Base-by-base conservation (phyloP, 1,284 basidiomycete species). In the Trametes pubescens region DNA sequence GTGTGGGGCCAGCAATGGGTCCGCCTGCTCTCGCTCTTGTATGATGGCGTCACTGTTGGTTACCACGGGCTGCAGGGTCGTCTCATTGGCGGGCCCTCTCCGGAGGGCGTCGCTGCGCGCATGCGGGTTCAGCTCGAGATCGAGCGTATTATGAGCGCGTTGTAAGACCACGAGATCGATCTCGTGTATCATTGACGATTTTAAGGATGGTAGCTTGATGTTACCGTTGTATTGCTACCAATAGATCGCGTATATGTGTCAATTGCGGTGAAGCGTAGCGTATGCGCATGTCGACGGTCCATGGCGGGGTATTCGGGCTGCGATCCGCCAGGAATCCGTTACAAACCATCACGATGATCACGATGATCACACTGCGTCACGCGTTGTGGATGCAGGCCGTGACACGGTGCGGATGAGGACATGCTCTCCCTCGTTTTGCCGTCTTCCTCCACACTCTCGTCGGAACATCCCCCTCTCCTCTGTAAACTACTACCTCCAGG, bases 1-100 rank as follows among this genome's bases (percentile, higher is more conserved):
- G 77, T 90, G 6, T 96, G 88, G 84, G 93, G 94, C 2, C 78
- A 79, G 48, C 95, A 97, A 77, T 92, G 92, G 81, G 77, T 86
- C 61, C 96, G 96, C 74, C 75, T 95, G 51, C 81, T 95, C 43
- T 83, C 79, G 34, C 78, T 90, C 2, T 77, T 95, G 13, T 87
- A 90, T 68, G 82, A 87, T 56, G 87, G 87, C 10, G 82, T 86
- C 46, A 89, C 84, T 0, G 74, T 73, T 4, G 87, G 88, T 4
- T 75, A 87, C 48, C 79, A 79, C 34, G 76, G 78, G 61, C 60
- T 61, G 14, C 59, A 67, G 34, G 79, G 74, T 0, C 79, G 75
- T 51, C 73, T 80, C 32, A 80, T 91, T 35, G 90, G 90, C 16
- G 88, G 87, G 0, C 69, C 75, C 46, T 80, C 79, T 2, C 78